These are phyloP conservation scores for Candida sithepensis DNA, from an alignment of 805 yeast genomes.

Conservation along the genomic window DNA sequence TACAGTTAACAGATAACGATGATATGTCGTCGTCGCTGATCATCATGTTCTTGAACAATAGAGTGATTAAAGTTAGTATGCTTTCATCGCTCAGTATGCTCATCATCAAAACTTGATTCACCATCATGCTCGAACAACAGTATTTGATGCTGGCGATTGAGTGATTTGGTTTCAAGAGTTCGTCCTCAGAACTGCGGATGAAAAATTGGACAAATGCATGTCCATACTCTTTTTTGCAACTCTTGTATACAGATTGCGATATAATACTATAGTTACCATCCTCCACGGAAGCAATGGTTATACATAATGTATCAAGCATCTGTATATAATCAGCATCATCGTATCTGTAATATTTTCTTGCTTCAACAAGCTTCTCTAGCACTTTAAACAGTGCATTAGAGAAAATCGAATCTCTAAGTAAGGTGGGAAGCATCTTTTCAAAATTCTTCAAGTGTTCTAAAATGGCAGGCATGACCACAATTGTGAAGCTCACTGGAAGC, in stretches of 20 bases:
- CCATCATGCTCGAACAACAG: constrained; percentile 25
- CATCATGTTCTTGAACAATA: constrained; percentile 13
- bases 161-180: constrained; percentile 3
- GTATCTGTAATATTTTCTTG: constrained; percentile 5
- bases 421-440: constrained; percentile 12
- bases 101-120: constrained; percentile 12
- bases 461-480: constrained; percentile 26
- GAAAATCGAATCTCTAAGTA: constrained; percentile 3
- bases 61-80: constrained; percentile 10
- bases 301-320: constrained; percentile 5
- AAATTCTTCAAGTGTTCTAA: constrained; percentile 27
- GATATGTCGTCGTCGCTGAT: constrained; percentile 9
- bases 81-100: constrained; percentile 7
- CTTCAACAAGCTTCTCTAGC: constrained; percentile 5
- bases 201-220: constrained; percentile 15
- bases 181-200: constrained; percentile 7
- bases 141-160: constrained; percentile 7
- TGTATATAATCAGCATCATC: constrained; percentile 6
- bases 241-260: constrained; percentile 4
- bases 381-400: constrained; percentile 4
- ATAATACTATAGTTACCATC: background rate
- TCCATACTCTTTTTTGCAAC: constrained; percentile 16
- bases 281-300: constrained; percentile 4
- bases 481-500: constrained; percentile 9
- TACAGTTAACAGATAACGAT: constrained; percentile 21